Evolutionary conservation across 2,329 filamentous ascomycete species (phyloP).

Genomic region (Apiospora saccharicola): DNA sequence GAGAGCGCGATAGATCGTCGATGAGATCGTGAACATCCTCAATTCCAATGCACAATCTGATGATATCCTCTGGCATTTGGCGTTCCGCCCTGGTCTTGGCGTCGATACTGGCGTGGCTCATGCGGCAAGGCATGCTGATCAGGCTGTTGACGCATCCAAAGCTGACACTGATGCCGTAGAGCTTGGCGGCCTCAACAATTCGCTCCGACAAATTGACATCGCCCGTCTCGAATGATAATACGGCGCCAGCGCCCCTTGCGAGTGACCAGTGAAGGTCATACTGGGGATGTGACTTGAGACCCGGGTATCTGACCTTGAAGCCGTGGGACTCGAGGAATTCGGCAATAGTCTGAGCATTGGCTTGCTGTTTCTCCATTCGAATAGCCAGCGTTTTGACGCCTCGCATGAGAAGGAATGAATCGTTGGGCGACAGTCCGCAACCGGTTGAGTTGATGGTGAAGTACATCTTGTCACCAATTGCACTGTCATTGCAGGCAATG

Average conservation of each 20-base stretch:
- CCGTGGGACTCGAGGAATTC: constrained; percentile 90
- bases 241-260: constrained; percentile 91
- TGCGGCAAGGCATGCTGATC: constrained; percentile 99
- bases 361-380: constrained; percentile 98
- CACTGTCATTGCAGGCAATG: constrained; percentile 84
- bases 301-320: constrained; percentile 95
- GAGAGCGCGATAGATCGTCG: constrained; percentile 87
- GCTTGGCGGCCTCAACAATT: constrained; percentile 89
- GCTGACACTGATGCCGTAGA: constrained; percentile 96
- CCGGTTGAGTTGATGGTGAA: constrained; percentile 98
- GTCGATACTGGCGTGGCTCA: constrained; percentile 99
- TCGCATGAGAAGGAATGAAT: constrained; percentile 93
- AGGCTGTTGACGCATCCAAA: constrained; percentile 98
- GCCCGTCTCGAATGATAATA: constrained; percentile 95
- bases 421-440: constrained; percentile 92
- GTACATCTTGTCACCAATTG: constrained; percentile 87
- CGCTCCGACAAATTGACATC: constrained; percentile 83
- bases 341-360: constrained; percentile 89
- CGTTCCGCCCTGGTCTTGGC: constrained; percentile 89
- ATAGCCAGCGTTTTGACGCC: constrained; percentile 97
- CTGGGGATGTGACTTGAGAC: constrained; percentile 92
- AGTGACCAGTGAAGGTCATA: constrained; percentile 97
- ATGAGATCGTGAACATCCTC: constrained; percentile 92
- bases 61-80: constrained; percentile 95
- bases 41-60: constrained; percentile 93